Conservation (phyloP, 2,329 filamentous ascomycete genomes). For the Xylogone sp. region DNA sequence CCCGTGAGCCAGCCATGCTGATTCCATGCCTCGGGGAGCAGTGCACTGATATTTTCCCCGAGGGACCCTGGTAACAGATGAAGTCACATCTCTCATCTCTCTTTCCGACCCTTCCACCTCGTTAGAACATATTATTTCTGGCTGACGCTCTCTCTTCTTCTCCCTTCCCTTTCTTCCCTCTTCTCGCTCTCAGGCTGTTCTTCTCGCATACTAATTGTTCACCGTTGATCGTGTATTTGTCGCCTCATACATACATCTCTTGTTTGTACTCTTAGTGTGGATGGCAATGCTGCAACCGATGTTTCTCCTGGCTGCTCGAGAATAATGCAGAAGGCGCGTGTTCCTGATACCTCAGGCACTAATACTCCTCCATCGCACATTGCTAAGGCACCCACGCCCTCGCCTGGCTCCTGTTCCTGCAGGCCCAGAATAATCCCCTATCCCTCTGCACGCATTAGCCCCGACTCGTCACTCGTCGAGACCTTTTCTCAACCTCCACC, state of each 20-base stretch:
- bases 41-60: not conserved
- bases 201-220: too few species aligned
- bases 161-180: not conserved
- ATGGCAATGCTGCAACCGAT: not conserved
- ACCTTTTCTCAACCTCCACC: not conserved
- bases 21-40: not conserved
- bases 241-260: too few species aligned
- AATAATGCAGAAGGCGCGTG: not conserved
- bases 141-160: not conserved
- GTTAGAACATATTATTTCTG: not conserved
- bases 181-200: not conserved
- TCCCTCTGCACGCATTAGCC: not conserved
- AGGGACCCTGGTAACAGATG: not conserved
- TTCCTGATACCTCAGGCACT: not conserved
- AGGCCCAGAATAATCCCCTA: not conserved
- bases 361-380: not conserved
- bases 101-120: not conserved
- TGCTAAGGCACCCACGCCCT: too few species aligned
- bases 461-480: not conserved
- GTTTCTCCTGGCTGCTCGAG: not conserved
- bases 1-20: not conserved
- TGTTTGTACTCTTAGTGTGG: not conserved
- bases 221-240: too few species aligned
- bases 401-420: not conserved
- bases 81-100: not conserved